Evolutionary conservation across 2,329 filamentous ascomycete species (phyloP).

Genomic region (Diaporthe citriasiana): DNA sequence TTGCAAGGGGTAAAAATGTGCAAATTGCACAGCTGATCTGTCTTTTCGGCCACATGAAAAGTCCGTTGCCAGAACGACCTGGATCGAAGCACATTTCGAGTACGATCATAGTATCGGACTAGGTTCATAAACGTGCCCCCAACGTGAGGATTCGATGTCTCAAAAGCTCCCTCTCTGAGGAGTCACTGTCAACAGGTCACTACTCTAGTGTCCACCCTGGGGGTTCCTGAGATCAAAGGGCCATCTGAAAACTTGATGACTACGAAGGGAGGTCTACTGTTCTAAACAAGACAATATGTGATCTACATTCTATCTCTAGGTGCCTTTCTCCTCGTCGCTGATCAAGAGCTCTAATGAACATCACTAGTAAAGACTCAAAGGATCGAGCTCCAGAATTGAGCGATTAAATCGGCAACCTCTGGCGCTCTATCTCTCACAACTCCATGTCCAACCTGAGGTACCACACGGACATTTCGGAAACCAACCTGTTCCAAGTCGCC

Average conservation of each 20-base stretch:
- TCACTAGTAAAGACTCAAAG: not conserved
- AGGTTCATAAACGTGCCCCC: too few relatives aligned
- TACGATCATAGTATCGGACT: too few relatives aligned
- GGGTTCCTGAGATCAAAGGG: too few relatives aligned
- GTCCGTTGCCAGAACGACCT: too few relatives aligned
- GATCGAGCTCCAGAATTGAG: slow-evolving; percentile 28
- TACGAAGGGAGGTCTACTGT: not conserved
- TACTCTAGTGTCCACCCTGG: too few relatives aligned
- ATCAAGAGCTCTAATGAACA: fast-evolving
- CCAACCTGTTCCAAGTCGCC: slow-evolving; percentile 11
- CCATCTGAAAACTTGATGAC: too few relatives aligned
- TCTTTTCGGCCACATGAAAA: too few relatives aligned
- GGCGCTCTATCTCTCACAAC: slow-evolving; percentile 22
- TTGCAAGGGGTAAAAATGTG: not conserved
- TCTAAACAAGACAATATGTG: not conserved
- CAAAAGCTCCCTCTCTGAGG: too few relatives aligned
- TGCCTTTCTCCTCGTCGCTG: too few relatives aligned
- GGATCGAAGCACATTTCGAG: too few relatives aligned
- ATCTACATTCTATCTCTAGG: not conserved
- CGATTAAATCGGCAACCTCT: slow-evolving; percentile 28
- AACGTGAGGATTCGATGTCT: too few relatives aligned
- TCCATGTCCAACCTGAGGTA: slow-evolving; percentile 30
- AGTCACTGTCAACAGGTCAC: too few relatives aligned
- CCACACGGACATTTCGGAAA: slow-evolving; percentile 13
- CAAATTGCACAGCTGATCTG: not conserved